Evolutionary conservation across 2,329 filamentous ascomycete species (phyloP).

Genomic region (Thelonectria blattea): DNA sequence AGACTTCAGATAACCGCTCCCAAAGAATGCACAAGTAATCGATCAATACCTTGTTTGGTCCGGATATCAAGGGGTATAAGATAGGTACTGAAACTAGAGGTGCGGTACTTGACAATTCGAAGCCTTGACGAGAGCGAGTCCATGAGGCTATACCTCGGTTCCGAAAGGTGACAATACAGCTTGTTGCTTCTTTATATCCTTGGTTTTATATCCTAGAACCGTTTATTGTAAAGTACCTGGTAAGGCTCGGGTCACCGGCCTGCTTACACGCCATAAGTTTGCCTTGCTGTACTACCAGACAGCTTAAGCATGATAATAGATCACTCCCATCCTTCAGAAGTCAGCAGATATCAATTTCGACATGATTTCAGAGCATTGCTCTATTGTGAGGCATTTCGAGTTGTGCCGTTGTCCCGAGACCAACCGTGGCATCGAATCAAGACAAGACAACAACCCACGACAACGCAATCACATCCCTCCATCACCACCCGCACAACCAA

Average conservation of each 20-base stretch:
- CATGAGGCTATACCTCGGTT: conserved; percentile 73
- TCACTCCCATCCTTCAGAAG: conserved; percentile 66
- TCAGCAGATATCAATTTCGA: conserved; percentile 53
- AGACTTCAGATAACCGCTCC: no score
- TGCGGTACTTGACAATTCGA: conserved; percentile 74
- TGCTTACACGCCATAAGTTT: conserved; percentile 78
- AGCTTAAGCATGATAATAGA: conserved; percentile 76
- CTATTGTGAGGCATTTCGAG: conserved; percentile 28
- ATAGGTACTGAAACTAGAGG: conserved; percentile 58
- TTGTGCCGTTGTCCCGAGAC: conserved; percentile 23
- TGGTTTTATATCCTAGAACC: conserved; percentile 63
- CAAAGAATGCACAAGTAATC: no score
- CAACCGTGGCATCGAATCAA: not conserved
- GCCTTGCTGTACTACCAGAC: conserved; percentile 72
- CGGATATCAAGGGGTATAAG: no score
- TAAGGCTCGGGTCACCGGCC: conserved; percentile 75
- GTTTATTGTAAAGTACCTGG: conserved; percentile 60
- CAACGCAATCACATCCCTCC: no score
- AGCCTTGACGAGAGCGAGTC: conserved; percentile 75
- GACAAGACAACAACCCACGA: no score
- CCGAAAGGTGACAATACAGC: conserved; percentile 71
- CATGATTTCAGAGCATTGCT: conserved; percentile 47
- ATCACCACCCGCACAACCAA: no score
- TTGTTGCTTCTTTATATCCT: conserved; percentile 69
- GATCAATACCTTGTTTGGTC: no score